Evolutionary conservation across 163 green algal genomes (phyloP).

Genomic region (Chlorella variabilis): DNA sequence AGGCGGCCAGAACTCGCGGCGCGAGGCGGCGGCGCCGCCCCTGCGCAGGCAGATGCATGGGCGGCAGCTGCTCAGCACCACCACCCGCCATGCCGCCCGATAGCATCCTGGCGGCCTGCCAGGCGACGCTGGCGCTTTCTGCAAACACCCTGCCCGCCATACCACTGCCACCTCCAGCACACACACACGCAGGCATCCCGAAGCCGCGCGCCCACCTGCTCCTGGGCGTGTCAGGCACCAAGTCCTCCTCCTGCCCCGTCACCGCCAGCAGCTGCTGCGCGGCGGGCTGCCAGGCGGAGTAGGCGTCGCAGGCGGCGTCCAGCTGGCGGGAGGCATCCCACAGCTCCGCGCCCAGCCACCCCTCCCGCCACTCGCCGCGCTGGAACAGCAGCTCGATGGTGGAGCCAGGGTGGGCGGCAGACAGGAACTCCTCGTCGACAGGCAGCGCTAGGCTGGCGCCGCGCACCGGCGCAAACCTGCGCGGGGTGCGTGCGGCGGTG

Average conservation of each 20-base stretch:
- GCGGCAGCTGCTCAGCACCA: no score
- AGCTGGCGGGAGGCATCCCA: constrained; percentile 52
- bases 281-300: constrained; percentile 50
- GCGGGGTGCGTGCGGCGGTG: no score
- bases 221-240: constrained; percentile 26
- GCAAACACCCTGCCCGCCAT: no score
- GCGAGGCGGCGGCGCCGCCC: constrained; percentile 3
- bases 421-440: constrained; percentile 32
- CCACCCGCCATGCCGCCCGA: no score
- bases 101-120: no score
- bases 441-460: constrained; percentile 15
- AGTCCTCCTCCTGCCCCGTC: constrained; percentile 6
- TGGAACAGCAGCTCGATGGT: constrained; percentile 39
- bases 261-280: constrained; percentile 11
- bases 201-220: constrained; percentile 23
- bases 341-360: constrained; percentile 56
- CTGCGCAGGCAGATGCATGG: neutral
- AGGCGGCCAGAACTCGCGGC: constrained; percentile 60
- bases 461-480: constrained; percentile 48
- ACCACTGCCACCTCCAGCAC: no score
- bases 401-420: constrained; percentile 10
- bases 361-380: constrained; percentile 37
- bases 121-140: no score
- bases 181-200: no score
- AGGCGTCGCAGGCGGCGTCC: constrained; percentile 40